A percentile compares a stretch with the other conserved stretches of the same genome.
Evolutionary conservation across 257 asterid genomes (phyloP).

Genomic region (Penstemon barbatus): DNA sequence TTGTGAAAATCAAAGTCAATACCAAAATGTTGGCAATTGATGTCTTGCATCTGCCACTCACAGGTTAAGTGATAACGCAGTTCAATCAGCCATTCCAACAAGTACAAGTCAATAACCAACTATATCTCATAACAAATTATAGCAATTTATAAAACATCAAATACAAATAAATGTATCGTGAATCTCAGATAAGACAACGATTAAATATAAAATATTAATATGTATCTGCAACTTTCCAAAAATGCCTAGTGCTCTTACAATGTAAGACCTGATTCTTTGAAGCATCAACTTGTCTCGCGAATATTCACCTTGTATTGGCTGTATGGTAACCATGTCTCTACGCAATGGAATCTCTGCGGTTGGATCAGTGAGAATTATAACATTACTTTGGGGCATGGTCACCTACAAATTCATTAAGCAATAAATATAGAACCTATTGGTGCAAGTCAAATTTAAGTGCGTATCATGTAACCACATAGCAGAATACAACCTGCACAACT

Average conservation of each 20-base stretch:
- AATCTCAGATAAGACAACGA: slow-evolving; percentile 26
- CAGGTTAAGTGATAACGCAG: slow-evolving; percentile 9
- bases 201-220: slow-evolving; percentile 18
- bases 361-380: slow-evolving; percentile 80
- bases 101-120: not conserved
- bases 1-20: not conserved
- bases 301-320: slow-evolving; percentile 95
- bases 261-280: slow-evolving; percentile 99
- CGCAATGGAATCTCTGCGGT: slow-evolving; percentile 61
- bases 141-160: slow-evolving; percentile 4
- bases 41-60: not conserved
- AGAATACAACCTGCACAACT: not conserved
- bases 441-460: not conserved
- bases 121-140: slow-evolving; percentile 9
- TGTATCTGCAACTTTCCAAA: slow-evolving; percentile 35
- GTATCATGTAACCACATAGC: not conserved
- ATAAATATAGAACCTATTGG: slow-evolving; percentile 20
- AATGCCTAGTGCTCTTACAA: slow-evolving; percentile 74
- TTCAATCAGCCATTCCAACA: slow-evolving; percentile 8
- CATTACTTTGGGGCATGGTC: slow-evolving; percentile 71
- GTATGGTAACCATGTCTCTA: slow-evolving; percentile 61
- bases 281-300: slow-evolving; percentile 99
- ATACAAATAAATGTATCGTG: slow-evolving; percentile 10
- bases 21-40: slow-evolving; percentile 5
- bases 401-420: slow-evolving; percentile 49